Conservation (phyloP, 2,329 filamentous ascomycete genomes). For the Xylaria sp. region DNA sequence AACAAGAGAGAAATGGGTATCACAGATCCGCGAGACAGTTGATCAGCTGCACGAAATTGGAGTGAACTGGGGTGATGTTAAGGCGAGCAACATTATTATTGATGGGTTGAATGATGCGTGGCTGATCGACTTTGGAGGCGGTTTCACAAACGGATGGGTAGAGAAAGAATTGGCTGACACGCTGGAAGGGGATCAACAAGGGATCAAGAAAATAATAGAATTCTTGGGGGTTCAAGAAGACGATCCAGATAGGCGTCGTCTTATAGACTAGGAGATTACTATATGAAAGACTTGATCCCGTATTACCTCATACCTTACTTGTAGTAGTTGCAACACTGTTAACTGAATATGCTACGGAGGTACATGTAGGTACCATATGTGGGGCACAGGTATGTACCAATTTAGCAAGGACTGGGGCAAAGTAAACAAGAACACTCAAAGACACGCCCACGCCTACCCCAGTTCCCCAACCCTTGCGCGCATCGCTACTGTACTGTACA, state of each 20-base stretch:
- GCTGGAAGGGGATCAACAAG: background rate
- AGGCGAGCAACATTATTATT: constrained; percentile 27
- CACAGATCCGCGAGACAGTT: background rate
- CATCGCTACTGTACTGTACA: too few relatives aligned
- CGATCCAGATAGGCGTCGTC: background rate
- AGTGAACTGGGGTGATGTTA: constrained; percentile 27
- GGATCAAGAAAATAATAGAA: background rate
- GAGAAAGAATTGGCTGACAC: background rate
- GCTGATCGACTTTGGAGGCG: constrained; percentile 39
- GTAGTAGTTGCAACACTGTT: too few relatives aligned
- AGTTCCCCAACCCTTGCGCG: constrained; percentile 15
- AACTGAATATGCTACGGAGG: background rate
- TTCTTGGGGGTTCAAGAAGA: background rate
- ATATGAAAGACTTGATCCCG: too few relatives aligned
- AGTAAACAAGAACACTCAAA: constrained; percentile 36
- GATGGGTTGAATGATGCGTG: constrained; percentile 18
- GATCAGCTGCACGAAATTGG: constrained; percentile 16
- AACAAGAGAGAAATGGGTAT: constrained; percentile 20
- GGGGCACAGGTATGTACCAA: too few relatives aligned
- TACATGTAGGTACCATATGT: too few relatives aligned
- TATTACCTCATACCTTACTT: too few relatives aligned
- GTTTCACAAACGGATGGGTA: background rate
- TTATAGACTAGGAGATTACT: too few relatives aligned
- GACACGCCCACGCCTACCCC: constrained; percentile 24
- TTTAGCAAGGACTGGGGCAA: constrained; percentile 28